phyloP scores from a whole-genome alignment of 345 rosid genomes.

The Chamaenerion angustifolium region DNA sequence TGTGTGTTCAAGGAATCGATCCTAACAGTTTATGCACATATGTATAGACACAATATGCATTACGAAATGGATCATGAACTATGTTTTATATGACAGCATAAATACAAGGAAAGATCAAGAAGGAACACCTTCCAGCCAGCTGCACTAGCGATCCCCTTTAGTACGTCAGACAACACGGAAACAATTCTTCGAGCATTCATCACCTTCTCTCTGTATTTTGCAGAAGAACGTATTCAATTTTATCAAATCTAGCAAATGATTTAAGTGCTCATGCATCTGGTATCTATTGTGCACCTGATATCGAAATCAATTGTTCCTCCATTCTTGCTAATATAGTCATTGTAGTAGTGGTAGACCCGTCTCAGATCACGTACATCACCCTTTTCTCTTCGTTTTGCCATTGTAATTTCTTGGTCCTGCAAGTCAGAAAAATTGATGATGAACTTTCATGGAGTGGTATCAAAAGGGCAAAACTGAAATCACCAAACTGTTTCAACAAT shows the following conservation, averaged over 20 bases:
- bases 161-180: constrained; percentile 60
- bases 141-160: constrained; percentile 40
- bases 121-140: constrained; percentile 47
- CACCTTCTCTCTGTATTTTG: constrained; percentile 45
- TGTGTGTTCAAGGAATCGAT: too few relatives aligned
- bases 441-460: neutral
- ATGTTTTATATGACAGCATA: neutral
- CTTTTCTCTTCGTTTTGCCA: constrained; percentile 26
- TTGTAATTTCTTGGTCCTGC: constrained; percentile 61
- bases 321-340: constrained; percentile 38
- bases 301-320: constrained; percentile 35
- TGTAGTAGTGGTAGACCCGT: constrained; percentile 58
- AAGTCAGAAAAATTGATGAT: neutral
- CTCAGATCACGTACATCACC: constrained; percentile 63
- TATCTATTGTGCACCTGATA: constrained; percentile 23
- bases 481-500: neutral
- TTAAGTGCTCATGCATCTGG: neutral
- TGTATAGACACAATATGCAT: too few relatives aligned
- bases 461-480: neutral
- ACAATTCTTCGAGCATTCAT: constrained; percentile 46
- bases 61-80: neutral
- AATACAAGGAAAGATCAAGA: neutral
- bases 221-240: neutral
- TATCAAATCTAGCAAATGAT: neutral
- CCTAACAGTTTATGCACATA: too few relatives aligned